These are phyloP conservation scores for Thecaphora thlaspeos DNA, from an alignment of 1,284 basidiomycete species.

Conservation along the genomic window DNA sequence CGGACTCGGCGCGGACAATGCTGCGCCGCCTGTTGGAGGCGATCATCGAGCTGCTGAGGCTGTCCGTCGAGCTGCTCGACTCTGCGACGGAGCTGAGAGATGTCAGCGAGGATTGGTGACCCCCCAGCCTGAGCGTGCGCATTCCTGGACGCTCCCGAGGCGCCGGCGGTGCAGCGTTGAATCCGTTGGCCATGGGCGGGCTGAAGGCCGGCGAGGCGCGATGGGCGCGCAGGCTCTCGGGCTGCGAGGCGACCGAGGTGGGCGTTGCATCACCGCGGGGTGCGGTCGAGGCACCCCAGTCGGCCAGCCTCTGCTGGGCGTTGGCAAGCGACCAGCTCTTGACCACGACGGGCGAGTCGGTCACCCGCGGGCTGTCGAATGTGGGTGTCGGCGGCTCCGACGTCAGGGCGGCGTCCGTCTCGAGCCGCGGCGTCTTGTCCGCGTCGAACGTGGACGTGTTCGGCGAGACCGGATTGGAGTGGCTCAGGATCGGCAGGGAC, in stretches of 20 bases:
- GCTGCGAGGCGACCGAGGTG: slow-evolving; percentile 9
- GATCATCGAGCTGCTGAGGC: slow-evolving; percentile 1
- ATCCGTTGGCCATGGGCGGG: too few relatives aligned
- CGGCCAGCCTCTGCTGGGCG: slow-evolving; percentile 1
- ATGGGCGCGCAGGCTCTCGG: slow-evolving; percentile 26
- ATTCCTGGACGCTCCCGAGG: slow-evolving; percentile 32
- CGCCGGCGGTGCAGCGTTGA: slow-evolving; percentile 7
- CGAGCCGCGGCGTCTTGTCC: not conserved
- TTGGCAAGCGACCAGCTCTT: not conserved
- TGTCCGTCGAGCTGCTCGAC: slow-evolving; percentile 7
- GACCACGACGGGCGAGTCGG: not conserved
- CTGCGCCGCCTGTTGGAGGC: slow-evolving; percentile 26
- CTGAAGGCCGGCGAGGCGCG: slow-evolving; percentile 13
- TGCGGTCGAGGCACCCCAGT: not conserved
- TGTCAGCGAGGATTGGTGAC: slow-evolving; percentile 10
- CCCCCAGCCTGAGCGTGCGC: slow-evolving; percentile 46
- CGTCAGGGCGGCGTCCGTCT: not conserved
- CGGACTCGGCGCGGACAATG: slow-evolving; percentile 19
- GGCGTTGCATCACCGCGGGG: too few relatives aligned
- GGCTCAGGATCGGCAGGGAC: slow-evolving; percentile 22
- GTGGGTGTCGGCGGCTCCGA: not conserved
- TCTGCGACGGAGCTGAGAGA: slow-evolving; percentile 28
- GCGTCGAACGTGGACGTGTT: not conserved
- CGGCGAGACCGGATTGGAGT: slow-evolving; percentile 1
- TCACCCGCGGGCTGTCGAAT: not conserved